A percentile compares a stretch with the other conserved stretches of the same genome.
Conservation (phyloP, 2,329 filamentous ascomycete species). For the Alternaria hordeiaustralica region DNA sequence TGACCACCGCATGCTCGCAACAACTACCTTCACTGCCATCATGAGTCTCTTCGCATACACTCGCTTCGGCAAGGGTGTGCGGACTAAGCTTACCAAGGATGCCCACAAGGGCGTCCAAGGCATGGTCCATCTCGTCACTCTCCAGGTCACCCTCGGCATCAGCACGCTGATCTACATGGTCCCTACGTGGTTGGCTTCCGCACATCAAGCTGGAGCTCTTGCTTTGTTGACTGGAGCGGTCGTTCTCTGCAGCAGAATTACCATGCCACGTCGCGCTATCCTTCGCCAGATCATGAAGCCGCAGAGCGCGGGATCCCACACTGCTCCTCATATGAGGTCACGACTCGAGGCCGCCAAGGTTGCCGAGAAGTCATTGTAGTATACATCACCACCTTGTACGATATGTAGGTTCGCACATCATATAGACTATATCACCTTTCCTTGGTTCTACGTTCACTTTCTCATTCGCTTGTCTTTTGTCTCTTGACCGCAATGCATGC, state of each 20-base stretch:
- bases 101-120: slow-evolving; percentile 78
- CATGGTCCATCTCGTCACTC: slow-evolving; percentile 78
- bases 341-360: slow-evolving; percentile 27
- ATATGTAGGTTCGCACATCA: slow-evolving; percentile 7
- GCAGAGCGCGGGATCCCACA: slow-evolving; percentile 17
- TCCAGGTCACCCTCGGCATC: slow-evolving; percentile 89
- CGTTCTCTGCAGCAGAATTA: slow-evolving; percentile 70
- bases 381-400: slow-evolving; percentile 1
- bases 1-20: slow-evolving; percentile 91
- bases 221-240: slow-evolving; percentile 83
- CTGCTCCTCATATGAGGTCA: slow-evolving; percentile 28
- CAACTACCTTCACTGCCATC: slow-evolving; percentile 83
- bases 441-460: not conserved
- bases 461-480: not conserved
- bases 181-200: slow-evolving; percentile 82
- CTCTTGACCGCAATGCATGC: not conserved
- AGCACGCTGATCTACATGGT: slow-evolving; percentile 93
- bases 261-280: slow-evolving; percentile 42
- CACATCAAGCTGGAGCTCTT: slow-evolving; percentile 90
- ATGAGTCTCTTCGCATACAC: slow-evolving; percentile 82
- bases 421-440: not conserved
- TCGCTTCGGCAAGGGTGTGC: slow-evolving; percentile 70
- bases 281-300: slow-evolving; percentile 39
- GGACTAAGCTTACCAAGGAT: slow-evolving; percentile 60
- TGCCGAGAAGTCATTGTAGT: slow-evolving; percentile 22